Evolutionary conservation across 306 rosid species (phyloP).

Genomic region (Calophaca sinica): DNA sequence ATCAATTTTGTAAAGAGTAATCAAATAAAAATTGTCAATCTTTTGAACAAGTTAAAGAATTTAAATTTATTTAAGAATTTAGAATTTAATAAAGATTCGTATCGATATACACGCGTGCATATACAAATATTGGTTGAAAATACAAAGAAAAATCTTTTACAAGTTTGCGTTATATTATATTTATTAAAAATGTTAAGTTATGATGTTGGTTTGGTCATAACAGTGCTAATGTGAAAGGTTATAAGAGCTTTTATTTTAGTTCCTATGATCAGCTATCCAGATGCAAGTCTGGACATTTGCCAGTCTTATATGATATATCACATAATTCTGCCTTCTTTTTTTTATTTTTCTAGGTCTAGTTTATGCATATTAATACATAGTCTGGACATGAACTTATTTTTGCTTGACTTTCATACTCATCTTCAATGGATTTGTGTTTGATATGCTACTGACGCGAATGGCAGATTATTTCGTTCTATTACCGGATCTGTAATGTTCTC

Average conservation of each 20-base stretch:
- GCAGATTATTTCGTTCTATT: conserved; percentile 61
- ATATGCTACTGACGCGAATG: conserved; percentile 40
- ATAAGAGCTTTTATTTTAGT: background rate
- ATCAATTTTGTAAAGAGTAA: background rate
- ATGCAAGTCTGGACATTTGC: conserved; percentile 1
- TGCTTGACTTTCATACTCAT: conserved; percentile 18
- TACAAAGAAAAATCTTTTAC: background rate
- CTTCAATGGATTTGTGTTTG: conserved; percentile 8
- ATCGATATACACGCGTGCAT: background rate
- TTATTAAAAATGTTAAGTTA: background rate
- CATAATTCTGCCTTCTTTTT: background rate
- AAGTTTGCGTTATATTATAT: too few relatives aligned
- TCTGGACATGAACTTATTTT: background rate
- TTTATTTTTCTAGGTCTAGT: background rate
- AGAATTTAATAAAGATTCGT: too few relatives aligned
- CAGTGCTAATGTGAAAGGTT: background rate
- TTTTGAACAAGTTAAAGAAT: background rate
- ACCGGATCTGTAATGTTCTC: conserved; percentile 79
- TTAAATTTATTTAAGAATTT: too few relatives aligned
- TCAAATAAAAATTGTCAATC: background rate
- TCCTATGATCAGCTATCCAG: background rate
- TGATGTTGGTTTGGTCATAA: background rate
- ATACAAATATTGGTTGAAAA: background rate
- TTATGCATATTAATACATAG: too few relatives aligned
- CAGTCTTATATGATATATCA: background rate